Base-by-base conservation (phyloP, 176 grass and related monocot species). In the Cenchrus purpureus region DNA sequence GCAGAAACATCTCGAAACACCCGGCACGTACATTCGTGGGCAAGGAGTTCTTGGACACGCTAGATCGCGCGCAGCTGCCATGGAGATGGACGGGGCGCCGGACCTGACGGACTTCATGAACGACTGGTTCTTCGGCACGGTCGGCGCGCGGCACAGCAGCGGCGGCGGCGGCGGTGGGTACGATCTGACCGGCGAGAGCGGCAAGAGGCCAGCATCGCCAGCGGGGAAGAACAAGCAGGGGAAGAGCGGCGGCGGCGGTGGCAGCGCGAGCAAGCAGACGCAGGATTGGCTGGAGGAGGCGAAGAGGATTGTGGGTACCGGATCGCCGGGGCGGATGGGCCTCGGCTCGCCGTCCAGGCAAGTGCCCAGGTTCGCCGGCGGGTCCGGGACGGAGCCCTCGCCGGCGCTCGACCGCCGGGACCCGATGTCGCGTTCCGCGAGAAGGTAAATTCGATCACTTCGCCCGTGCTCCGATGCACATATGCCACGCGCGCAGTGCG, bases 111-210 rank as follows among this genome's bases (percentile, higher is more conserved):
- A 94, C 74, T 92, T 94, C 74, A 94, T 94, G 90, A 92, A 94
- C 85, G 92, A 94, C 78, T 94, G 92, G 92, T 94, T 94, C 90
- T 94, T 92, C 68, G 90, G 92, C 13, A 92, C 78, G 55, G 85
- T 79, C 32, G 77, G 70, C 67, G 32, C 57, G 43, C 76, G 81
- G 31, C 89, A 65, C 79, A 73, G 81, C 79, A 73, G 81, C 22
- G 68, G 68, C 58, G 59, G 71, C 45, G 13, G 52, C 52, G 77
- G 81, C 37, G 74, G 68, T 15, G 59, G 71, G 52, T 86, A 87
- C 72, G 83, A 92, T 76, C 58, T 92, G 82, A 88, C 81, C 0
- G 82, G 82, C 13, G 79, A 79, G 73, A 88, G 58, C 45, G 42
- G 49, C 40, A 87, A 87, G 71, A 63, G 49, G 85, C 48, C 78